A percentile compares a stretch with the other conserved stretches of the same genome.
Evolutionary conservation across 2,329 filamentous ascomycete genomes (phyloP).

Genomic region (Rutstroemia sp.): DNA sequence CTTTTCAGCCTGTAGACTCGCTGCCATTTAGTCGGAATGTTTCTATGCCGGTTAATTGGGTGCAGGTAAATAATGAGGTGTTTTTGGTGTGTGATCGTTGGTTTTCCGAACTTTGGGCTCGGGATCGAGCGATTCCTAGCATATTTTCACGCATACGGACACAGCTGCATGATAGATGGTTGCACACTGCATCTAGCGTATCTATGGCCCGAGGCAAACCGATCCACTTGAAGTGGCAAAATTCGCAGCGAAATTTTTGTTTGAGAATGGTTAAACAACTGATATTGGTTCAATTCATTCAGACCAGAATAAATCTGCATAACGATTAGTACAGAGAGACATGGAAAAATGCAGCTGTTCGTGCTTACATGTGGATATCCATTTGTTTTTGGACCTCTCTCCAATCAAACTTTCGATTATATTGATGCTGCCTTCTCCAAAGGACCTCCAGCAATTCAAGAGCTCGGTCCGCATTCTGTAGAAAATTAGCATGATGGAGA

Average conservation of each 20-base stretch:
- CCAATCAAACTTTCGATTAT: conserved; percentile 26
- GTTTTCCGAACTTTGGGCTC: background rate
- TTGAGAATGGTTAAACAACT: background rate
- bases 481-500: conserved; percentile 4
- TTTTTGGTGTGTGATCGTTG: background rate
- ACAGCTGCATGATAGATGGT: background rate
- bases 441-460: conserved; percentile 26
- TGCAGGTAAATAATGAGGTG: background rate
- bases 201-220: background rate
- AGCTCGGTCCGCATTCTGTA: conserved; percentile 26
- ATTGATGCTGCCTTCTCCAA: conserved; percentile 27
- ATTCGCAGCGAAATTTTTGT: no score
- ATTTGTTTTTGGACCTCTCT: conserved; percentile 26
- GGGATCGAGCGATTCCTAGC: background rate
- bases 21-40: background rate
- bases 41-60: background rate
- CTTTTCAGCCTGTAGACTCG: background rate
- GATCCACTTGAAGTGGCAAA: background rate
- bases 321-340: background rate
- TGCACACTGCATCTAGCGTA: background rate
- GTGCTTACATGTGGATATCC: conserved; percentile 25
- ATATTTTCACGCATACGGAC: background rate
- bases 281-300: background rate
- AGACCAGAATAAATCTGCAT: conserved; percentile 6
- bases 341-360: background rate